These are phyloP conservation scores for Boletus rubropictus DNA, from an alignment of 768 basidiomycete species.

Conservation along the genomic window DNA sequence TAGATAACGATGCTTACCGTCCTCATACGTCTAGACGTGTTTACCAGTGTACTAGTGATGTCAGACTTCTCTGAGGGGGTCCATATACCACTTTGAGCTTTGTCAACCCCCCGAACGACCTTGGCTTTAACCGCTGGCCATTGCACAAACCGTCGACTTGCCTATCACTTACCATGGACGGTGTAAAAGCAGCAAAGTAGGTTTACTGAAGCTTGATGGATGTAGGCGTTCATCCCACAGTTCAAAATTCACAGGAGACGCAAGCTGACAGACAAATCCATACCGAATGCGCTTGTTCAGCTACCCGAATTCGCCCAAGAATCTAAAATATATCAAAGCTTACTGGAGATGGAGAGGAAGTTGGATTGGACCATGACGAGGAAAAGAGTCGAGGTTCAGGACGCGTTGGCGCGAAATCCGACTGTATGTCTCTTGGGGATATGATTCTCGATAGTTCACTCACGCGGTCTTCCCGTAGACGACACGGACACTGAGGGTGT, in stretches of 20 bases:
- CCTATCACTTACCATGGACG: slow-evolving; percentile 18
- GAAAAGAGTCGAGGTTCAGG: slow-evolving; percentile 87
- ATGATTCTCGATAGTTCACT: neutral
- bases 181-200: slow-evolving; percentile 34
- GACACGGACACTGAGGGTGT: slow-evolving; percentile 77
- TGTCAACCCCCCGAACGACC: neutral
- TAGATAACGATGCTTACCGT: neutral
- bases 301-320: slow-evolving; percentile 73
- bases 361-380: slow-evolving; percentile 93
- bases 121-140: too few species aligned
- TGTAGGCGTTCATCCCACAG: neutral
- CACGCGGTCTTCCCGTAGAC: slow-evolving; percentile 42
- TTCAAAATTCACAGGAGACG: slow-evolving; percentile 46
- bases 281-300: slow-evolving; percentile 73
- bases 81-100: slow-evolving; percentile 3
- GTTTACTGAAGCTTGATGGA: neutral
- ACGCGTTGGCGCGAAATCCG: slow-evolving; percentile 70
- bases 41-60: too few species aligned
- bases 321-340: slow-evolving; percentile 79
- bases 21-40: too few species aligned
- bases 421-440: slow-evolving; percentile 35
- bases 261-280: slow-evolving; percentile 72
- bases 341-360: slow-evolving; percentile 84
- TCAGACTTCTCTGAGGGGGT: neutral
- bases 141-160: neutral